Evolutionary conservation across 495 filamentous ascomycete species (phyloP).

Genomic region (Aspergillus taichungensis): DNA sequence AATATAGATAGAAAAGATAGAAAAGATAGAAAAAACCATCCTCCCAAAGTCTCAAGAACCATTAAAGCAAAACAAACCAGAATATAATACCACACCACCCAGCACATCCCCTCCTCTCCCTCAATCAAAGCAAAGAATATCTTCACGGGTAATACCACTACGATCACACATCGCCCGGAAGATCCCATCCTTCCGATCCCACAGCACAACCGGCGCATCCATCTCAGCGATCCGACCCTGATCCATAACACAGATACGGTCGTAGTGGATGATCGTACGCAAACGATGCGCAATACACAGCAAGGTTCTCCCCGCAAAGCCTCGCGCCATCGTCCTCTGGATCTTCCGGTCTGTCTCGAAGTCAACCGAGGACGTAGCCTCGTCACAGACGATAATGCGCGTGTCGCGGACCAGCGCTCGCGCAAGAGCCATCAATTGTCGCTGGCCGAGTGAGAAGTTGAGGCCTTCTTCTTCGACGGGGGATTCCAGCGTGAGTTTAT

Average conservation of each 20-base stretch:
- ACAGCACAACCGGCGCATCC: slow-evolving; percentile 9
- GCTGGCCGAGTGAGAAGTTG: slow-evolving; percentile 21
- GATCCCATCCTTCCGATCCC: slow-evolving; percentile 10
- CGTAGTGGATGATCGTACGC: slow-evolving; percentile 16
- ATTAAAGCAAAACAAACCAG: no score
- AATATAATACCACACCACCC: no score
- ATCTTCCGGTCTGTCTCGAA: slow-evolving; percentile 18
- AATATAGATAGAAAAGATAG: no score
- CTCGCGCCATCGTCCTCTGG: slow-evolving; percentile 12
- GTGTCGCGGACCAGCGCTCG: slow-evolving; percentile 15
- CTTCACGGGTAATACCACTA: slow-evolving; percentile 1
- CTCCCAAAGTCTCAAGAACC: no score
- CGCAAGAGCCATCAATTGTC: neutral
- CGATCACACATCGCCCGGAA: slow-evolving; percentile 13
- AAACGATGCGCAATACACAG: slow-evolving; percentile 22
- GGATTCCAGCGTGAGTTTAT: no score
- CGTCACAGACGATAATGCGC: slow-evolving; percentile 18
- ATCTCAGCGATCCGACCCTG: slow-evolving; percentile 14
- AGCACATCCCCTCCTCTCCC: no score
- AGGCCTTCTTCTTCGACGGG: neutral
- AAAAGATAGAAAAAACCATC: no score
- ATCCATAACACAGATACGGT: slow-evolving; percentile 20
- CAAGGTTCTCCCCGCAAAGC: slow-evolving; percentile 13
- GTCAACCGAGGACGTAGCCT: slow-evolving; percentile 19
- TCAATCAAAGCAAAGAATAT: neutral